Evolutionary conservation across 2,329 filamentous ascomycete genomes (phyloP).

Genomic region (Achaetomium macrosporum): DNA sequence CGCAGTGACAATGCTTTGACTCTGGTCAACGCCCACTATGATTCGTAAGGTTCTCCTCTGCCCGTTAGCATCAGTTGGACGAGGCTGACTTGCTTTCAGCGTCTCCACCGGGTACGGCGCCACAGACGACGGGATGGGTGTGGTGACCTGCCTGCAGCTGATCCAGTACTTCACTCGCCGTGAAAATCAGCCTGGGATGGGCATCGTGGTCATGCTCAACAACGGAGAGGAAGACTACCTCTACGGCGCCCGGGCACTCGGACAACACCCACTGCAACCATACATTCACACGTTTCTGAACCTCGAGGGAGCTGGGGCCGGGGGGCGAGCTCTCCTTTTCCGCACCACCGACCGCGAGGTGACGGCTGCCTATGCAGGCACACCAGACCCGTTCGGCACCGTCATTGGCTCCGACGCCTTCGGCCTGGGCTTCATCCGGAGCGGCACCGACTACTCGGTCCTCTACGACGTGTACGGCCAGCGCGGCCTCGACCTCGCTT

Average conservation of each 20-base stretch:
- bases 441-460: constrained; percentile 83
- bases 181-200: constrained; percentile 67
- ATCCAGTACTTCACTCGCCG: constrained; percentile 76
- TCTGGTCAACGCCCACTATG: constrained; percentile 91
- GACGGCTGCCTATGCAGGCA: constrained; percentile 67
- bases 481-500: constrained; percentile 86
- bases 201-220: constrained; percentile 81
- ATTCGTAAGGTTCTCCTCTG: constrained; percentile 46
- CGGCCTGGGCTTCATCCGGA: constrained; percentile 68
- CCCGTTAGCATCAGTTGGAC: background rate
- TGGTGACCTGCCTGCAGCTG: constrained; percentile 79
- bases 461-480: constrained; percentile 73
- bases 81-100: constrained; percentile 12
- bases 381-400: constrained; percentile 73
- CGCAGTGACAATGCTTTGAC: constrained; percentile 65
- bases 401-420: constrained; percentile 83
- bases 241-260: constrained; percentile 79
- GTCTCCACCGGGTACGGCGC: constrained; percentile 90
- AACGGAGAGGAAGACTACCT: constrained; percentile 94
- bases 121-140: constrained; percentile 88
- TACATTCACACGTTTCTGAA: constrained; percentile 88
- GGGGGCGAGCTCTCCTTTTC: constrained; percentile 81
- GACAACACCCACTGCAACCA: constrained; percentile 71
- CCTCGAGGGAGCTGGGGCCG: constrained; percentile 88
- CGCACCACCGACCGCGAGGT: constrained; percentile 82